Conservation (phyloP, 139 green algal genomes). For the Coccomyxa sp. region DNA sequence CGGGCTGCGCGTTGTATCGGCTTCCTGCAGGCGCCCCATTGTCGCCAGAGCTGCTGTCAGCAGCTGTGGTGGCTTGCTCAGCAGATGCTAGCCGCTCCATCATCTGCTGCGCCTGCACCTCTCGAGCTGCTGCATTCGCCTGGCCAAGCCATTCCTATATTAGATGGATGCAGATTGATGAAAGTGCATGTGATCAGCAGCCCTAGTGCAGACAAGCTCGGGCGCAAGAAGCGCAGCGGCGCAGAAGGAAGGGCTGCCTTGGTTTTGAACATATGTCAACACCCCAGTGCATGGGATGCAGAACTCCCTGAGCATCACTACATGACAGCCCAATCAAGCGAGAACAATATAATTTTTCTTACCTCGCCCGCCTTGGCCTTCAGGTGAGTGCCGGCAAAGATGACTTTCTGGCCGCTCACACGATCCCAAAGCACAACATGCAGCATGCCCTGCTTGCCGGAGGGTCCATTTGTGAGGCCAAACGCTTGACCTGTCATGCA, state of each 20-base stretch:
- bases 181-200: no score
- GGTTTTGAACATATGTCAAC: no score
- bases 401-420: slow-evolving; percentile 14
- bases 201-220: no score
- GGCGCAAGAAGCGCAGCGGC: no score
- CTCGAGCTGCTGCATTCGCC: background rate
- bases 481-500: slow-evolving; percentile 7
- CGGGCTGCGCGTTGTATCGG: background rate
- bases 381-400: slow-evolving; percentile 59
- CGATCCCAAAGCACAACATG: slow-evolving; percentile 26
- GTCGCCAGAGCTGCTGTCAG: background rate
- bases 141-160: slow-evolving; percentile 8
- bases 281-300: no score
- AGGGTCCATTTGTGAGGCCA: background rate
- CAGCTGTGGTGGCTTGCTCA: background rate
- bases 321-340: no score
- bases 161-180: no score
- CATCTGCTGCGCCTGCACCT: slow-evolving; percentile 35
- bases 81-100: background rate
- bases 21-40: background rate
- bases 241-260: no score
- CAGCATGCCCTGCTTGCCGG: slow-evolving; percentile 21
- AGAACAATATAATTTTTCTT: no score
- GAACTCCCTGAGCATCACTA: no score
- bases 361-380: slow-evolving; percentile 60